phyloP scores from a whole-genome alignment of 169 alveolate species.

The Plasmodium sp. region DNA sequence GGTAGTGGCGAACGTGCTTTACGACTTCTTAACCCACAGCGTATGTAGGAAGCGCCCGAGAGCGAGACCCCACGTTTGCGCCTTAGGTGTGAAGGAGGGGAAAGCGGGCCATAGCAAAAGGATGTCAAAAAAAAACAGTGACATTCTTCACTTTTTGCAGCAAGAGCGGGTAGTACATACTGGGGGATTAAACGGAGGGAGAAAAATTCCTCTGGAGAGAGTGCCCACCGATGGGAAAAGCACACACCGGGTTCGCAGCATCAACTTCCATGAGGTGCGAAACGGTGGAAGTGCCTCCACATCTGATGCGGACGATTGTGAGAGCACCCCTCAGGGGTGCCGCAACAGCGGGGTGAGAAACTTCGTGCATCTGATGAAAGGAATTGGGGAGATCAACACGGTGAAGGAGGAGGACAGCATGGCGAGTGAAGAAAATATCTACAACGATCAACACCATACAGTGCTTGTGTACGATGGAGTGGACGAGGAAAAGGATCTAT shows the following conservation, averaged over 20 bases:
- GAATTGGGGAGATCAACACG: neutral
- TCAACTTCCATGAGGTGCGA: neutral
- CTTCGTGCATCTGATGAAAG: constrained; percentile 32
- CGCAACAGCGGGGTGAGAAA: neutral
- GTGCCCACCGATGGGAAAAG: neutral
- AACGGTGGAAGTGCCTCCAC: neutral
- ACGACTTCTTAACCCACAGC: constrained; percentile 12
- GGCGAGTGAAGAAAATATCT: constrained; percentile 4
- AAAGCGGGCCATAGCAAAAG: neutral
- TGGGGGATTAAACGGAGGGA: neutral
- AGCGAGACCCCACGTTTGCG: neutral
- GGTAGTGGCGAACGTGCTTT: constrained; percentile 11
- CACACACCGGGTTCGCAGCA: neutral
- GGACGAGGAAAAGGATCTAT: constrained; percentile 51
- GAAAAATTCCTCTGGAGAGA: neutral
- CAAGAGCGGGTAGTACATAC: neutral
- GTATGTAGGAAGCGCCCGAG: neutral
- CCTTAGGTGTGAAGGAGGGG: neutral
- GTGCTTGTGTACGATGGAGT: constrained; percentile 48
- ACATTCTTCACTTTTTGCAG: constrained; percentile 22
- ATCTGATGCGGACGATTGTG: neutral
- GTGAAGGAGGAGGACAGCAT: neutral
- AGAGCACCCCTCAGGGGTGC: neutral
- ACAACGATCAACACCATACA: constrained; percentile 57
- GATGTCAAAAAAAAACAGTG: neutral